A percentile compares a stretch with the other conserved stretches of the same genome.
These are phyloP conservation scores for Sphaceloma murrayae DNA, from an alignment of 2,329 filamentous ascomycete genomes.

Conservation along the genomic window DNA sequence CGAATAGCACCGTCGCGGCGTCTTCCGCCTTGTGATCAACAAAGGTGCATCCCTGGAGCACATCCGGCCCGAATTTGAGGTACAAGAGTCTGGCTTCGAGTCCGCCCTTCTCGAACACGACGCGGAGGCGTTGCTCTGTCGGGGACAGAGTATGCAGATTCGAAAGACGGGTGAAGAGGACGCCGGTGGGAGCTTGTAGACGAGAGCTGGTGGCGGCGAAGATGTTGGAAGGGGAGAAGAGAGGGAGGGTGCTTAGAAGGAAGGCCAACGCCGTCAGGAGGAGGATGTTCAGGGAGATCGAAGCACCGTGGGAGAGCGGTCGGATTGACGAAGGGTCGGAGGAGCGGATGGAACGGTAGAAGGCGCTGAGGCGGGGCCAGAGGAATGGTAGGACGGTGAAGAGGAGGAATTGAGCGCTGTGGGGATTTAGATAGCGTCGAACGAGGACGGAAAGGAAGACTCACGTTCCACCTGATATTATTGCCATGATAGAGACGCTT, in stretches of 20 bases:
- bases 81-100: conserved; percentile 70
- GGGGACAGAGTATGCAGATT: conserved; percentile 49
- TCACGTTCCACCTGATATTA: too few species aligned
- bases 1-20: conserved; percentile 57
- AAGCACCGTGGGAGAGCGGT: conserved; percentile 45
- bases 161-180: conserved; percentile 69
- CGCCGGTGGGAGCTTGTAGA: conserved; percentile 73
- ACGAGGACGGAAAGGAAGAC: too few species aligned
- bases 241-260: conserved; percentile 55
- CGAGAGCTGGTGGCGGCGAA: conserved; percentile 70
- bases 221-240: conserved; percentile 67
- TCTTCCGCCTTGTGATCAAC: conserved; percentile 37
- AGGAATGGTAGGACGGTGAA: conserved; percentile 59
- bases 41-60: conserved; percentile 69
- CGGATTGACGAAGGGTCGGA: conserved; percentile 39
- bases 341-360: conserved; percentile 49
- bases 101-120: conserved; percentile 48
- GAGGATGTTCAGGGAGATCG: conserved; percentile 53
- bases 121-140: conserved; percentile 55
- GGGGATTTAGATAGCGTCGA: too few species aligned
- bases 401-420: conserved; percentile 38
- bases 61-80: conserved; percentile 67
- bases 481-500: too few species aligned
- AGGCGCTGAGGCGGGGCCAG: conserved; percentile 54
- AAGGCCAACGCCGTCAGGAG: conserved; percentile 44